phyloP scores from a whole-genome alignment of 345 rosid species.

The Citrus trifoliata region DNA sequence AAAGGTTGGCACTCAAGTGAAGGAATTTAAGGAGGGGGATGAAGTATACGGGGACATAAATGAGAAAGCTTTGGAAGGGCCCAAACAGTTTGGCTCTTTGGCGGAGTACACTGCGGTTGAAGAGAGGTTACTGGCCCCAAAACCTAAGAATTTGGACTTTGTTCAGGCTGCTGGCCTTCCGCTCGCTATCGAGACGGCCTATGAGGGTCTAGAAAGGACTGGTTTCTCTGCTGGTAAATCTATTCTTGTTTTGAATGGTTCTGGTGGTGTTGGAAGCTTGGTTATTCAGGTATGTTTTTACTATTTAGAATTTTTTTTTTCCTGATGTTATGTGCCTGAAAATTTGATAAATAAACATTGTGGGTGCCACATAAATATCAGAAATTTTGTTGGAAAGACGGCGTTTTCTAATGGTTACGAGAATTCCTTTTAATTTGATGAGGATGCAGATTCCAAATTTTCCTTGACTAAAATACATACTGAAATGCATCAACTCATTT shows the following conservation, averaged over 20 bases:
- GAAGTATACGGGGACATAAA: slow-evolving; percentile 88
- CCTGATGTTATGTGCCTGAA: not conserved
- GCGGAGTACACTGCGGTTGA: slow-evolving; percentile 86
- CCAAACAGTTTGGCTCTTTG: slow-evolving; percentile 82
- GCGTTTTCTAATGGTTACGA: not conserved
- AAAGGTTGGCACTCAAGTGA: slow-evolving; percentile 68
- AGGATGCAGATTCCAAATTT: not conserved
- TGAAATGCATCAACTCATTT: not conserved
- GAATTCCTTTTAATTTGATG: not conserved
- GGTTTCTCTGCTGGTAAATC: slow-evolving; percentile 83
- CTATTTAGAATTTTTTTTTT: not conserved
- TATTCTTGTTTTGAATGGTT: slow-evolving; percentile 78
- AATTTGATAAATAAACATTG: not conserved
- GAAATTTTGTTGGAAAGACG: not conserved
- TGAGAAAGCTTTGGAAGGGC: slow-evolving; percentile 92
- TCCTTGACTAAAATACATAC: not conserved
- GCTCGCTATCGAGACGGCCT: slow-evolving; percentile 78
- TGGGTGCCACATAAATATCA: not conserved
- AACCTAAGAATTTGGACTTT: slow-evolving; percentile 80
- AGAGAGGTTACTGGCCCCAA: slow-evolving; percentile 79
- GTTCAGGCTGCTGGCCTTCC: slow-evolving; percentile 89
- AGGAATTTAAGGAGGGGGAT: slow-evolving; percentile 74
- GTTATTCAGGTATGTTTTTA: slow-evolving; percentile 68
- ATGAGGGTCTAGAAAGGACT: slow-evolving; percentile 77
- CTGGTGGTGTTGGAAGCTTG: slow-evolving; percentile 97